Evolutionary conservation across 306 rosid genomes (phyloP).

Genomic region (Corylus heterophylla): DNA sequence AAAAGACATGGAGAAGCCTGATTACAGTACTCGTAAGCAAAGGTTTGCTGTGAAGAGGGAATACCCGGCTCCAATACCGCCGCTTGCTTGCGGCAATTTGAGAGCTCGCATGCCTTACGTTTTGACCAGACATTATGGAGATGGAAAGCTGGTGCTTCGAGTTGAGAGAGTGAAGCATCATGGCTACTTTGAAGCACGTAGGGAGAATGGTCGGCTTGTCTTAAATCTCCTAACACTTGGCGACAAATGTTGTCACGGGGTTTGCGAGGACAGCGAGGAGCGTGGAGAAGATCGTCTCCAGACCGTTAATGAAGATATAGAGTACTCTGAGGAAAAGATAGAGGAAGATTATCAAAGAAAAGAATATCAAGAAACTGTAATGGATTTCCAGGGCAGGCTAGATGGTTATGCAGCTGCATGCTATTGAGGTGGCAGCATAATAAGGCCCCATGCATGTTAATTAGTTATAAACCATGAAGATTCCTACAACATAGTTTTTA

Average conservation of each 20-base stretch:
- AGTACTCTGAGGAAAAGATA: neutral
- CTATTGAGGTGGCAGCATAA: no score
- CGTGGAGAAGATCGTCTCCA: neutral
- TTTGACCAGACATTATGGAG: slow-evolving; percentile 33
- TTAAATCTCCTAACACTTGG: slow-evolving; percentile 32
- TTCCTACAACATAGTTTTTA: no score
- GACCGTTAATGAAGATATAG: neutral
- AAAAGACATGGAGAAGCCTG: neutral
- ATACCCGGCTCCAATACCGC: slow-evolving; percentile 53
- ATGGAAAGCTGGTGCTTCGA: slow-evolving; percentile 46
- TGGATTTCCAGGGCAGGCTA: no score
- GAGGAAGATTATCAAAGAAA: neutral
- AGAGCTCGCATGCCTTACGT: slow-evolving; percentile 40
- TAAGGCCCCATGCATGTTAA: no score
- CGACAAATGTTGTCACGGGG: neutral
- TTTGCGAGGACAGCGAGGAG: neutral
- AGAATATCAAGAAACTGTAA: neutral
- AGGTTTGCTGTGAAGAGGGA: slow-evolving; percentile 8
- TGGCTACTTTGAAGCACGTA: slow-evolving; percentile 35
- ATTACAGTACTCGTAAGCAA: neutral
- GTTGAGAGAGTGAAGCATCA: slow-evolving; percentile 32
- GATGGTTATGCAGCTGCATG: no score
- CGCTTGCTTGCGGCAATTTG: slow-evolving; percentile 30
- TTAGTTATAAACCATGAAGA: no score
- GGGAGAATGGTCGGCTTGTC: slow-evolving; percentile 52